Evolutionary conservation across 2,329 filamentous ascomycete genomes (phyloP), one percentile per base, ranked within the genome.

Genomic region (Sarocladium oryzae): DNA sequence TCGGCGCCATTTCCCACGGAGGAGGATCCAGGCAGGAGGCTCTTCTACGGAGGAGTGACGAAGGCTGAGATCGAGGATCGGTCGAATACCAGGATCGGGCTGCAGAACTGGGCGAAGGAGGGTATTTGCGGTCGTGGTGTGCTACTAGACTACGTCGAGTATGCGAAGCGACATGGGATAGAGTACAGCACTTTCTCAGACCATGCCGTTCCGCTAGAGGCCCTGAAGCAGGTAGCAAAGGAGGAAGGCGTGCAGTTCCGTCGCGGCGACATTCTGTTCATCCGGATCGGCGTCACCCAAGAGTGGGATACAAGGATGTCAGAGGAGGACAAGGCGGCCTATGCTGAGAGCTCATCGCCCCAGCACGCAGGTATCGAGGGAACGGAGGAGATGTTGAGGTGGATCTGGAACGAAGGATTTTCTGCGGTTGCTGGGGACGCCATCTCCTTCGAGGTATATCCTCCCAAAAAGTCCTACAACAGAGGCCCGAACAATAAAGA

Each of bases 231-330:
- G 2, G 61, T 70, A 5, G 72, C 73, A 1, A 56, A 63, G 7
- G 67, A 71, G 51, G 67, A 66, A 45, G 64, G 67, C 4, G 65
- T 76, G n/a, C 66, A 60, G 0, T 76, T 79, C 45, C 66, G 67
- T 37, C 65, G 63, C 2, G 78, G 77, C 2, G 78, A 80, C 51
- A 72, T 80, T n/a, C 64, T 81, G 6, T 70, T 81, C 52, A 62
- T 77, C 5, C 69, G 74, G 16, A 66, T 68, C 32, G 66, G 66
- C 6, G 43, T 63, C 37, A 65, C 61, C 10, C 56, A 53, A 18
- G 57, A 61, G 36, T 66, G 63, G 62, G 64, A 65, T 13, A 50
- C 50, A 7, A 43, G 56, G 10, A 63, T 64, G 61, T 55, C 45
- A 16, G 23, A 43, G 1, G 56, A 76, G 10, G 73, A 74, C 58